Base-by-base conservation (phyloP, 495 filamentous ascomycete genomes). In the Podospora didyma region DNA sequence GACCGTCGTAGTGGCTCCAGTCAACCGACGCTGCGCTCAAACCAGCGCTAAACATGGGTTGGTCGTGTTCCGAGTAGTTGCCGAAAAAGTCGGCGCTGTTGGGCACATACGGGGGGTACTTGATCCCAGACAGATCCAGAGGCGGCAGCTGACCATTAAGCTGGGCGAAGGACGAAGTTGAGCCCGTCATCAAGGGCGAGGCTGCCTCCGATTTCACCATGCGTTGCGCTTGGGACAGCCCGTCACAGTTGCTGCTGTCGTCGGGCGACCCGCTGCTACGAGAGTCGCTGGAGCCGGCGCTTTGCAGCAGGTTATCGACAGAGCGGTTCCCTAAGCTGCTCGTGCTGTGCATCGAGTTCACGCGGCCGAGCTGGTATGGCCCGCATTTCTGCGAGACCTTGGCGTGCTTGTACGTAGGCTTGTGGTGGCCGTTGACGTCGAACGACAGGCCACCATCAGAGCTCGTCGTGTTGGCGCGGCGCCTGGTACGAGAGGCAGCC, bases 361-460 rank as follows among this genome's bases (percentile, higher is more conserved):
- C 83, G 48, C 89, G 84, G 53, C 81, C 85, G 53, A 92, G 83
- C 66, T 86, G 86, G 73, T 96, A 96, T 16, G 92, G 92, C 52
- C 90, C 89, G 64, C 80, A 87, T 69, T 90, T 87, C 68, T 95
- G 90, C 58, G 89, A 88, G 58, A 87, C 82, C 70, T 90, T 87
- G 73, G 94, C 86, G 69, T 93, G 88, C 73, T 92, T 91, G 72
- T 95, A 89, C 26, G 86, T 83, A 7, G 93, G 92, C 74, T 93
- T 93, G 78, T 96, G 92, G 71, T 97, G 91, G 58, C 93, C 92
- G 66, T 96, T 94, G 50, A 88, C 82, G 75, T 96, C 94, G 58
- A 94, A 84, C 37, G 89, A 90, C 59, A 97, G 79, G 28, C 82
- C 81, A 60, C 82, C 73, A 46, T 96, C 92, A n/a, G 92, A 95